These are phyloP conservation scores for Cynanchum wilfordii DNA, from an alignment of 257 asterid genomes.

Conservation along the genomic window DNA sequence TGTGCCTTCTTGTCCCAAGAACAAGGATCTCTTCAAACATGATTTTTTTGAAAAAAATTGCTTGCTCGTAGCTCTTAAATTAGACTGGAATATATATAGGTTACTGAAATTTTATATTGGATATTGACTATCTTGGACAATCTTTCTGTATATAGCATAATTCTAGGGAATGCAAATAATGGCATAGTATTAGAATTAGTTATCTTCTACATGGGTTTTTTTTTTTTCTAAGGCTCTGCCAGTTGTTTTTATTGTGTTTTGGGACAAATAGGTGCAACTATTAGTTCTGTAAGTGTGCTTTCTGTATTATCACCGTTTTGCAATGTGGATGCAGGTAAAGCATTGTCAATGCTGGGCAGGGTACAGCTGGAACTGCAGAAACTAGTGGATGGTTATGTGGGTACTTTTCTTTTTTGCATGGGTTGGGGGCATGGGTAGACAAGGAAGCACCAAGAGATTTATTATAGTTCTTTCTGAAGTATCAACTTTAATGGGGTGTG, in stretches of 20 bases:
- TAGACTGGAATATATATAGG: not conserved
- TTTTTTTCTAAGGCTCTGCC: not conserved
- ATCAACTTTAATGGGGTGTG: constrained; percentile 18
- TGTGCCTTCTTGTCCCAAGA: too few species aligned
- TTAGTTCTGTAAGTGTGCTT: not conserved
- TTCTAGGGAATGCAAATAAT: not conserved
- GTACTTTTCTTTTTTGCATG: constrained; percentile 25
- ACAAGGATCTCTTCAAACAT: not conserved
- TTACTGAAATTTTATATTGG: not conserved
- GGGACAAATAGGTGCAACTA: not conserved
- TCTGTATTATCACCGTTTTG: not conserved
- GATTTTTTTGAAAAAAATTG: not conserved
- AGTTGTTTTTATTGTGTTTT: not conserved
- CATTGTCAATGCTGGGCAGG: constrained; percentile 65
- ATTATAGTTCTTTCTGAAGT: not conserved
- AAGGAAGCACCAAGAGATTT: not conserved
- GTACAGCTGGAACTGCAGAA: constrained; percentile 89
- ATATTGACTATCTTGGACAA: not conserved
- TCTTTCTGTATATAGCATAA: not conserved
- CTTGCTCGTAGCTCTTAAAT: not conserved
- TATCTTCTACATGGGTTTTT: not conserved
- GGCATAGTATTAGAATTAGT: not conserved
- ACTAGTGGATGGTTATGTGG: constrained; percentile 74
- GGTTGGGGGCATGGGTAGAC: not conserved
- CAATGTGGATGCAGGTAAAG: constrained; percentile 51